phyloP scores from a whole-genome alignment of 1,284 basidiomycete genomes.

The Sporisorium graminicola region DNA sequence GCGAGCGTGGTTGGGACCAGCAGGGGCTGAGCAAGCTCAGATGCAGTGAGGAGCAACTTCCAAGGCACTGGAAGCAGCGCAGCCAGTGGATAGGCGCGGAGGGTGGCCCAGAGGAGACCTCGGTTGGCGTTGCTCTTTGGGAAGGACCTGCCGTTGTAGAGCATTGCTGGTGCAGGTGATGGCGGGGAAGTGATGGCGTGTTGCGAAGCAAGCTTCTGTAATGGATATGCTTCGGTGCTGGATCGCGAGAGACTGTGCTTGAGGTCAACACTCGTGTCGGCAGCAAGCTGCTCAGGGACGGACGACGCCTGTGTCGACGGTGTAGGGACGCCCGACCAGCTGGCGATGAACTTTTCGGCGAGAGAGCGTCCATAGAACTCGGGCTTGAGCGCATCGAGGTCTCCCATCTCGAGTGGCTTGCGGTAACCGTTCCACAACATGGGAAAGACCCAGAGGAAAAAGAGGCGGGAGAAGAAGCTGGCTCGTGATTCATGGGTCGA shows the following conservation, averaged over 20 bases:
- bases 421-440: slow-evolving; percentile 48
- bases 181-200: neutral
- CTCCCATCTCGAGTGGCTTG: slow-evolving; percentile 38
- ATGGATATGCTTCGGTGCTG: slow-evolving; percentile 22
- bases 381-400: slow-evolving; percentile 47
- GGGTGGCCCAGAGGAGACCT: slow-evolving; percentile 39
- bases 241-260: slow-evolving; percentile 16
- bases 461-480: slow-evolving; percentile 51
- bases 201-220: slow-evolving; percentile 26
- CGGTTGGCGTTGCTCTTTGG: slow-evolving; percentile 21
- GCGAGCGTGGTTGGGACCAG: slow-evolving; percentile 57
- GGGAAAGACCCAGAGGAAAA: slow-evolving; percentile 56
- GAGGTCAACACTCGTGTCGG: neutral
- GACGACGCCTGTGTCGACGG: neutral
- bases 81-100: slow-evolving; percentile 47
- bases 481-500: slow-evolving; percentile 51
- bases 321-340: slow-evolving; percentile 27
- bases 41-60: slow-evolving; percentile 42
- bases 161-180: neutral
- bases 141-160: slow-evolving; percentile 16
- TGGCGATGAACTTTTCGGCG: slow-evolving; percentile 23
- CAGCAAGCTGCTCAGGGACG: neutral
- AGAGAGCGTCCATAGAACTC: slow-evolving; percentile 42
- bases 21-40: slow-evolving; percentile 55
- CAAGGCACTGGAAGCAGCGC: slow-evolving; percentile 55